Conservation (phyloP, 2,329 filamentous ascomycete genomes). For the Phialophora expanda region DNA sequence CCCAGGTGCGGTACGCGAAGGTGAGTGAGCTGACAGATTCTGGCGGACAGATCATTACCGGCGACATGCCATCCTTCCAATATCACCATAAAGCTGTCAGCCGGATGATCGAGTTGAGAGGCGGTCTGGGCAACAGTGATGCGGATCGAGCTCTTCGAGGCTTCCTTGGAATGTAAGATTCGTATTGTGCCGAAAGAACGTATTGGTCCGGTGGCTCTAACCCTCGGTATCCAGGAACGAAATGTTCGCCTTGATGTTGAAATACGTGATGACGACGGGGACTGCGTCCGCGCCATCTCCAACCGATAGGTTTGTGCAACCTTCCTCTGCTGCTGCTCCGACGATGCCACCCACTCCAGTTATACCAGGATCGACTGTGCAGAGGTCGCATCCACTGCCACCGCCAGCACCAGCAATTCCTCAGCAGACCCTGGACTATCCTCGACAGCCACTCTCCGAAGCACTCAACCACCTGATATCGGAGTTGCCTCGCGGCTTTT, state of each 20-base stretch:
- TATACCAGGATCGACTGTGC: not conserved
- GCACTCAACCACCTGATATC: not conserved
- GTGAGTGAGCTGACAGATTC: not conserved
- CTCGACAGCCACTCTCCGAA: not conserved
- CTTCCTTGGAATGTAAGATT: slow-evolving; percentile 6
- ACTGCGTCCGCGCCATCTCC: not conserved
- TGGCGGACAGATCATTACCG: slow-evolving; percentile 4
- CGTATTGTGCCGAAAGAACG: not conserved
- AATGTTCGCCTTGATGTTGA: slow-evolving; percentile 6
- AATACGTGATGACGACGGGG: not conserved
- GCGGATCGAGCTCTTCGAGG: slow-evolving; percentile 3
- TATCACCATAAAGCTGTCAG: slow-evolving; percentile 6
- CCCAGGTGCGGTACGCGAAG: not conserved
- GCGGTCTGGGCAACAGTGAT: not conserved
- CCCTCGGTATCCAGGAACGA: not conserved
- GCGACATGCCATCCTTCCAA: not conserved
- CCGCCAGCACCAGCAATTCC: not conserved
- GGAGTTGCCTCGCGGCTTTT: not conserved
- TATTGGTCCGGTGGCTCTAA: not conserved
- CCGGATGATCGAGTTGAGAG: slow-evolving; percentile 9
- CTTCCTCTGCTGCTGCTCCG: not conserved
- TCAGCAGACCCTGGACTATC: slow-evolving; percentile 4
- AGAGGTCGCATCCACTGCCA: not conserved
- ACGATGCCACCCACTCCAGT: not conserved
- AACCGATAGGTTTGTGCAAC: not conserved